A percentile compares a stretch with the other conserved stretches of the same genome.
phyloP scores from a whole-genome alignment of 225 moss, liverwort and hornwort species.

The Polytrichum commune region DNA sequence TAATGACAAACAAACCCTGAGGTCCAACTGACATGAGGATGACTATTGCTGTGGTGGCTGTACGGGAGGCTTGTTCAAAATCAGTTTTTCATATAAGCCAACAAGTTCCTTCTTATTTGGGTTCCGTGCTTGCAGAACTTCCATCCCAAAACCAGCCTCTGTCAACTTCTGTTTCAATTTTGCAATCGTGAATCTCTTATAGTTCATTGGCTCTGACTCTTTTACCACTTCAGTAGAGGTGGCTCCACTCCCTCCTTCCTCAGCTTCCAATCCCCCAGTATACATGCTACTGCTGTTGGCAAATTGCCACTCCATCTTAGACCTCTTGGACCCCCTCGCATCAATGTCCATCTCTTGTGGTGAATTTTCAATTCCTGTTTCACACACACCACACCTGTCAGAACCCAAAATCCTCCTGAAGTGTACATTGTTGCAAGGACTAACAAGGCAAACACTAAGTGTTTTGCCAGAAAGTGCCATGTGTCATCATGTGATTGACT shows the following conservation, averaged over 20 bases:
- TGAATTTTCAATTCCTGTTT: constrained; percentile 53
- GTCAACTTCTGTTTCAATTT: constrained; percentile 81
- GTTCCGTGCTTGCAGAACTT: constrained; percentile 64
- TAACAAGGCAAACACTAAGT: too few relatives aligned
- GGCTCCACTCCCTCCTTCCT: constrained; percentile 43
- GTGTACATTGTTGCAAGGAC: too few relatives aligned
- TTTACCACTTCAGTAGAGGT: constrained; percentile 21
- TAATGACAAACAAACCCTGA: too few relatives aligned
- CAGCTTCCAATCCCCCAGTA: constrained; percentile 35
- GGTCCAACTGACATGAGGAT: neutral
- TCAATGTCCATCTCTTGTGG: constrained; percentile 78
- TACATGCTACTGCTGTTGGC: constrained; percentile 68
- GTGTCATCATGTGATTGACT: too few relatives aligned
- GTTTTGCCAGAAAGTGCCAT: too few relatives aligned
- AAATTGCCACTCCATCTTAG: constrained; percentile 44
- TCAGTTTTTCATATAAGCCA: constrained; percentile 55
- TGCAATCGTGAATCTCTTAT: constrained; percentile 61
- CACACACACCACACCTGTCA: neutral
- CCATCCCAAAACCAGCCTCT: constrained; percentile 72
- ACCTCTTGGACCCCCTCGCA: constrained; percentile 34
- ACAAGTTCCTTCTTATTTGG: constrained; percentile 67
- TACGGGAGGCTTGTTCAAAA: constrained; percentile 44
- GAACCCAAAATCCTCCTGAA: too few relatives aligned
- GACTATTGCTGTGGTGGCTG: constrained; percentile 5
- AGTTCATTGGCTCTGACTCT: constrained; percentile 37